phyloP scores from a whole-genome alignment of 2,329 filamentous ascomycete genomes.

The Ploettnerulaceae sp. region DNA sequence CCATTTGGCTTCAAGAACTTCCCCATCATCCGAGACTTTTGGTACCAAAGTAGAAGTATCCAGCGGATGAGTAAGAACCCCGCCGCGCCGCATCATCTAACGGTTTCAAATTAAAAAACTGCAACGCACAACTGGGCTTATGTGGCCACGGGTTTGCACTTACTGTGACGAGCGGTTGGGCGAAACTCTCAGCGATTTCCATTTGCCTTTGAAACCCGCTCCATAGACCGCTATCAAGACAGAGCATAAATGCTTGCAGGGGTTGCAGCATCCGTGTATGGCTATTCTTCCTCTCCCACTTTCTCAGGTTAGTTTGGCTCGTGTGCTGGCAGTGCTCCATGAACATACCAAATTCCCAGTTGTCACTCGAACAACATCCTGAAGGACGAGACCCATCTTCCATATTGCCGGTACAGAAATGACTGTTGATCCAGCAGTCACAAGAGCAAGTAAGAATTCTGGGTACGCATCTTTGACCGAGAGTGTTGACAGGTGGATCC shows the following conservation, averaged over 20 bases:
- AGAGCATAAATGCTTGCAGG: constrained; percentile 45
- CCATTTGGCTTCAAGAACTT: constrained; percentile 5
- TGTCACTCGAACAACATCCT: constrained; percentile 15
- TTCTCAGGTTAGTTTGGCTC: constrained; percentile 4
- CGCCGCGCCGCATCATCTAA: constrained; percentile 8
- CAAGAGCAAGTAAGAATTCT: neutral
- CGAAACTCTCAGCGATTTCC: constrained; percentile 53
- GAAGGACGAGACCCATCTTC: constrained; percentile 20
- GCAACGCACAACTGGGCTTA: neutral
- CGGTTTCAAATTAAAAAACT: too few species aligned
- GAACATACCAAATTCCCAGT: constrained; percentile 11
- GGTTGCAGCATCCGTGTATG: constrained; percentile 46
- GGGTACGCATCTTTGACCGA: neutral
- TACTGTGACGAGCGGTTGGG: constrained; percentile 46
- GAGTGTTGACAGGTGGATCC: constrained; percentile 3
- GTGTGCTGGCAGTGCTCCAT: neutral
- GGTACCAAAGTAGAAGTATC: constrained; percentile 1
- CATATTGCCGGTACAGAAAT: constrained; percentile 4
- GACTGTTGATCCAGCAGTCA: neutral
- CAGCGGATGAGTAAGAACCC: neutral
- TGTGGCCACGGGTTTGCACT: neutral
- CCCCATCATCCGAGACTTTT: neutral
- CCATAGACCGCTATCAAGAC: constrained; percentile 51
- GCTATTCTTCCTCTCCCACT: constrained; percentile 46
- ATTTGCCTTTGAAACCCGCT: constrained; percentile 54